Evolutionary conservation across 2,329 filamentous ascomycete genomes (phyloP).

Genomic region (Diaporthe sp.): DNA sequence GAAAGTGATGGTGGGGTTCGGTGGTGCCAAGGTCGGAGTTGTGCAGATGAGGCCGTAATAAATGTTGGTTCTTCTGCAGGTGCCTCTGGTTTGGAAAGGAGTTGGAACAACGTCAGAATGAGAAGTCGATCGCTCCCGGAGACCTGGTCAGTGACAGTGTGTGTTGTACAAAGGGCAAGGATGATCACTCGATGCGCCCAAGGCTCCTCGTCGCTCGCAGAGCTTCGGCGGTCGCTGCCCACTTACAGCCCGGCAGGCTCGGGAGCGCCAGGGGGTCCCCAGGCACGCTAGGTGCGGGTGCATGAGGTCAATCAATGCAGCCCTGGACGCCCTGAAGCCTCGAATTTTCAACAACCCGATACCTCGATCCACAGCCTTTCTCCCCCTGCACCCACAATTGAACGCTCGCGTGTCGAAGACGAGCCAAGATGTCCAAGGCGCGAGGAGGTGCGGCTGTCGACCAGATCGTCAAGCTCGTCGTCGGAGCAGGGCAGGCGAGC

Average conservation of each 20-base stretch:
- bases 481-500: constrained; percentile 94
- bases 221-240: constrained; percentile 35
- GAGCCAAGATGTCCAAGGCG: constrained; percentile 67
- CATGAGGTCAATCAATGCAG: constrained; percentile 40
- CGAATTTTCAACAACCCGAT: constrained; percentile 28
- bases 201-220: constrained; percentile 31
- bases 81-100: constrained; percentile 7
- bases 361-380: constrained; percentile 26
- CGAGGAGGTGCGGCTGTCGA: constrained; percentile 63
- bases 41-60: constrained; percentile 13
- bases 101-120: constrained; percentile 22
- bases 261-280: constrained; percentile 28
- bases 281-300: constrained; percentile 15
- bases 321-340: constrained; percentile 22
- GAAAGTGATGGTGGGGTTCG: not conserved
- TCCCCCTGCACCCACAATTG: constrained; percentile 1
- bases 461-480: constrained; percentile 95
- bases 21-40: not conserved
- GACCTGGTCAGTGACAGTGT: constrained; percentile 18
- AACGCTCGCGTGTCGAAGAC: constrained; percentile 20
- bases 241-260: constrained; percentile 40
- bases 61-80: not conserved
- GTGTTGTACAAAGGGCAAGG: constrained; percentile 28
- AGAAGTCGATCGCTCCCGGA: constrained; percentile 11
- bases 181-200: constrained; percentile 39